Evolutionary conservation across 73 alveolate genomes (phyloP).

Genomic region (Paramecium biaurelia): DNA sequence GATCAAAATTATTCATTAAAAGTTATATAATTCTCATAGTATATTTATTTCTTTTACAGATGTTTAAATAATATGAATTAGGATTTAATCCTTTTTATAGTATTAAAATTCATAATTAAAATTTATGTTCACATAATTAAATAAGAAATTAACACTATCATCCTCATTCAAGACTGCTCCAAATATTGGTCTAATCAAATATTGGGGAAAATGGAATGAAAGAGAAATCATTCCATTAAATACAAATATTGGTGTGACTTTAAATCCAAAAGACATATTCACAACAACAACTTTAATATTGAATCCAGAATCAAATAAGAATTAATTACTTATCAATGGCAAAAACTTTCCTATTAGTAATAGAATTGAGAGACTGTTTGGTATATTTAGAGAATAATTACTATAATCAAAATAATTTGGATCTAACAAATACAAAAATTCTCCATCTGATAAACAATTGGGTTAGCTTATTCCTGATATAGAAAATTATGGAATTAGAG

Average conservation of each 20-base stretch:
- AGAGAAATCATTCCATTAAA: conserved; percentile 86
- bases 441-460: background rate
- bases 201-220: conserved; percentile 96
- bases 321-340: conserved; percentile 68
- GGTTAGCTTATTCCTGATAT: background rate
- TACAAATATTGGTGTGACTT: conserved; percentile 85
- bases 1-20: no score
- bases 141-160: background rate
- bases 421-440: background rate
- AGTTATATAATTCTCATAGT: no score
- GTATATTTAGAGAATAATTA: background rate
- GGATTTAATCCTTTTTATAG: background rate
- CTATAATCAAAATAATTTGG: background rate
- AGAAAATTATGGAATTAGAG: background rate
- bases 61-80: no score
- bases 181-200: conserved; percentile 92
- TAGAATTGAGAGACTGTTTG: conserved; percentile 71
- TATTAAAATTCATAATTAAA: background rate
- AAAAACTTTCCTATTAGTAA: conserved; percentile 69
- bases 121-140: background rate
- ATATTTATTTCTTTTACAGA: no score
- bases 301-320: conserved; percentile 13
- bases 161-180: conserved; percentile 61
- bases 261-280: conserved; percentile 77
- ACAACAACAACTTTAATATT: conserved; percentile 81